Conservation (phyloP, 768 basidiomycete genomes). For the Tulasnella sp. region DNA sequence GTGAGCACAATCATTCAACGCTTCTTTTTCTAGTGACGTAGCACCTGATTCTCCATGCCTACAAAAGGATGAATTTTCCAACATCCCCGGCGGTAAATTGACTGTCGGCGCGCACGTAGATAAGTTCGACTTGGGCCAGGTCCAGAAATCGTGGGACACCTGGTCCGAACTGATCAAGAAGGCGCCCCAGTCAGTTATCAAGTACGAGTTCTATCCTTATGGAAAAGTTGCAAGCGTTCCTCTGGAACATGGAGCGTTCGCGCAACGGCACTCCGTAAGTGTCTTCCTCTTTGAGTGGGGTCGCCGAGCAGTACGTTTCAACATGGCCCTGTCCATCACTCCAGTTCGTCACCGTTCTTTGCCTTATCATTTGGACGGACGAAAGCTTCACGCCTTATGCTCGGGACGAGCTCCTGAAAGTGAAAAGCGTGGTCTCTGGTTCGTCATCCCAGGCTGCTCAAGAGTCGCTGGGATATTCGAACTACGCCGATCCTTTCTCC, state of each 20-base stretch:
- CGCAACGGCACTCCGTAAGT: not conserved
- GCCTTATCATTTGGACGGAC: not conserved
- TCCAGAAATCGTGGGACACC: constrained; percentile 11
- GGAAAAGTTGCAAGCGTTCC: constrained; percentile 6
- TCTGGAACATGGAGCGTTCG: constrained; percentile 13
- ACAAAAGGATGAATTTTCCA: not conserved
- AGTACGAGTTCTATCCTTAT: constrained; percentile 13
- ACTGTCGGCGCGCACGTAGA: not conserved
- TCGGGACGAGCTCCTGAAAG: not conserved
- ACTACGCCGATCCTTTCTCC: constrained; percentile 7
- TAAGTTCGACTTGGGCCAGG: not conserved
- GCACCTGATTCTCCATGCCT: not conserved
- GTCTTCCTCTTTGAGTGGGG: not conserved
- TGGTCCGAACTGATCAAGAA: not conserved
- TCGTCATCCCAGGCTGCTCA: not conserved
- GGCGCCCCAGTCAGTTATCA: not conserved
- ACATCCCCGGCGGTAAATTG: not conserved
- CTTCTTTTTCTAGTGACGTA: not conserved
- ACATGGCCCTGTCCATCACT: not conserved
- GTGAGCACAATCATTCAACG: not conserved
- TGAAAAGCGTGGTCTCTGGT: not conserved
- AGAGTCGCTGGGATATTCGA: constrained; percentile 5
- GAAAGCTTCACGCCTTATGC: not conserved
- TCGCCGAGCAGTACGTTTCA: not conserved
- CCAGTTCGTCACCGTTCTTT: not conserved